Evolutionary conservation across 345 rosid species (phyloP).

Genomic region (Syzygium grande): DNA sequence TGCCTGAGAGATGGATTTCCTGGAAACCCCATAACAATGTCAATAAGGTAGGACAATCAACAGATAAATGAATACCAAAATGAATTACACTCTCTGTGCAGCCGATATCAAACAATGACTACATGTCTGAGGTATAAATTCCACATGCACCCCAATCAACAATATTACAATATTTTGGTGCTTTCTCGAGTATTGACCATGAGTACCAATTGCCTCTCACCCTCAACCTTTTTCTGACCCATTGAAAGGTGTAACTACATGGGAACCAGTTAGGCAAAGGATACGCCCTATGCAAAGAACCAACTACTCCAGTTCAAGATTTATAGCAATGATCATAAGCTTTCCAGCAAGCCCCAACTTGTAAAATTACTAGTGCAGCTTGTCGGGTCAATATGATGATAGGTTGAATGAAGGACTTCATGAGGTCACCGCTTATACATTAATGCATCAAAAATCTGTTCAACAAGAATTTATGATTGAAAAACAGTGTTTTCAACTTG

Average conservation of each 20-base stretch:
- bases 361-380: neutral
- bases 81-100: neutral
- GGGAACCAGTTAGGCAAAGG: neutral
- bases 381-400: neutral
- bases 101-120: neutral
- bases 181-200: neutral
- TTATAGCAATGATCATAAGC: neutral
- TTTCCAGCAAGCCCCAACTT: neutral
- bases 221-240: neutral
- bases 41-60: neutral
- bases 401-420: neutral
- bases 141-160: neutral
- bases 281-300: neutral
- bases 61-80: neutral
- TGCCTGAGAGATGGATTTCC: conserved; percentile 85
- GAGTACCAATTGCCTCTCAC: neutral
- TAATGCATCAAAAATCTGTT: neutral
- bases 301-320: neutral
- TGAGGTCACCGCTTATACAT: neutral
- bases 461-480: neutral
- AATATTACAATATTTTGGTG: neutral
- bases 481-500: neutral
- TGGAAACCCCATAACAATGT: conserved; percentile 22
- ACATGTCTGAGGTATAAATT: neutral
- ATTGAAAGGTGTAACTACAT: neutral